Percentiles rank a stretch among this genome's conserved stretches.
These are phyloP conservation scores for Logfia minima DNA, from an alignment of 129 eudicot genomes.

Conservation along the genomic window DNA sequence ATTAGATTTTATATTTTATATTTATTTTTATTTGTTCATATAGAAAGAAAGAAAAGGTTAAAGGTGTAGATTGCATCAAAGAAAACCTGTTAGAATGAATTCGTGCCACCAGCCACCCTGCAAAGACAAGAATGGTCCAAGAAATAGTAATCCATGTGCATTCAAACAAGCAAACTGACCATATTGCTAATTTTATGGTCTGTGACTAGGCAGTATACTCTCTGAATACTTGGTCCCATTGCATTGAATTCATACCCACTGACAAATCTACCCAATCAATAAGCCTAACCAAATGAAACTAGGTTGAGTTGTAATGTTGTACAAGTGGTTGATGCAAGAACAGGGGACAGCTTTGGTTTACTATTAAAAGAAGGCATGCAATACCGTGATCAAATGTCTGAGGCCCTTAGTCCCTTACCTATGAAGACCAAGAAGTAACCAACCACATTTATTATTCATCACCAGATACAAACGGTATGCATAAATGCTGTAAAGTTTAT, in stretches of 20 bases:
- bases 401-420: conserved; percentile 26
- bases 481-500: neutral
- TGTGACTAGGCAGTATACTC: neutral
- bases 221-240: conserved; percentile 1
- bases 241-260: conserved; percentile 33
- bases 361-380: conserved; percentile 12
- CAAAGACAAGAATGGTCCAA: neutral
- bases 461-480: neutral
- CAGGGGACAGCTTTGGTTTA: conserved; percentile 23
- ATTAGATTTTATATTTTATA: neutral
- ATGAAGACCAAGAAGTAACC: conserved; percentile 6
- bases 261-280: conserved; percentile 25
- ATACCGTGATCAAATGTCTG: conserved; percentile 5
- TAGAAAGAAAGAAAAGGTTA: neutral
- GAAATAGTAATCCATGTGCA: neutral
- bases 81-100: neutral
- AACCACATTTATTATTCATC: conserved; percentile 20
- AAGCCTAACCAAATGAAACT: neutral
- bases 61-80: neutral
- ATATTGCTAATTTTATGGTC: neutral
- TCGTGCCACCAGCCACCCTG: neutral
- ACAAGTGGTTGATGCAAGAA: conserved; percentile 26
- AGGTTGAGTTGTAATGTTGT: conserved; percentile 6
- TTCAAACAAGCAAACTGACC: conserved; percentile 1
- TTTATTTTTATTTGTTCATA: neutral